These are phyloP conservation scores for Wallemia hederae DNA, from an alignment of 1,284 basidiomycete species.

Conservation along the genomic window DNA sequence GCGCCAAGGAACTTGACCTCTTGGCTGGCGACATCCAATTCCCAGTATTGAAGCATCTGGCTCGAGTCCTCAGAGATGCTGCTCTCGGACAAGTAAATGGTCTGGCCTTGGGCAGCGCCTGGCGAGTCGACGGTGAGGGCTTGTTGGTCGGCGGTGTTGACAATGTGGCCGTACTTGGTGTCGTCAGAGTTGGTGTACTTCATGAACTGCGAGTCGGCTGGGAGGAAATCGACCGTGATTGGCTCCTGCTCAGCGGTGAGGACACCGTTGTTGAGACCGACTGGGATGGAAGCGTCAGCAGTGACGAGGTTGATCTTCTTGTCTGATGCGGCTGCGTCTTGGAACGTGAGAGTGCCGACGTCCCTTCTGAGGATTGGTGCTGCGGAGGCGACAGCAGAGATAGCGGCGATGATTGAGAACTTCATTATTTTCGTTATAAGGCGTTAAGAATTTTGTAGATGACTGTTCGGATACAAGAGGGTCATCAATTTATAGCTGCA, in stretches of 20 bases:
- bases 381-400: not conserved
- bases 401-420: not conserved
- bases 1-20: not conserved
- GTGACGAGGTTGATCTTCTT: not conserved
- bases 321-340: not conserved
- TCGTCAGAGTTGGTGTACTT: not conserved
- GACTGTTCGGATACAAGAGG: not conserved
- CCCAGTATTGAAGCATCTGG: not conserved
- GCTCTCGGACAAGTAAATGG: not conserved
- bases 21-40: not conserved
- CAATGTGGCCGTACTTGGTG: not conserved
- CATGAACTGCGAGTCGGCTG: not conserved
- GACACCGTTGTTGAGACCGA: not conserved
- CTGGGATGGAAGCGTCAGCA: not conserved
- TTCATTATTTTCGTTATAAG: not conserved
- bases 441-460: not conserved
- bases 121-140: not conserved
- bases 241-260: not conserved
- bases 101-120: not conserved
- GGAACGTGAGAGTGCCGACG: not conserved
- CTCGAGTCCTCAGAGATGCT: not conserved
- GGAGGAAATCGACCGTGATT: not conserved
- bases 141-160: not conserved
- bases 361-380: not conserved
- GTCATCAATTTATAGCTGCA: not conserved